A percentile compares a stretch with the other conserved stretches of the same genome.
phyloP scores from a whole-genome alignment of 1,139 yeast species.

The Saccharomyces hybrid region DNA sequence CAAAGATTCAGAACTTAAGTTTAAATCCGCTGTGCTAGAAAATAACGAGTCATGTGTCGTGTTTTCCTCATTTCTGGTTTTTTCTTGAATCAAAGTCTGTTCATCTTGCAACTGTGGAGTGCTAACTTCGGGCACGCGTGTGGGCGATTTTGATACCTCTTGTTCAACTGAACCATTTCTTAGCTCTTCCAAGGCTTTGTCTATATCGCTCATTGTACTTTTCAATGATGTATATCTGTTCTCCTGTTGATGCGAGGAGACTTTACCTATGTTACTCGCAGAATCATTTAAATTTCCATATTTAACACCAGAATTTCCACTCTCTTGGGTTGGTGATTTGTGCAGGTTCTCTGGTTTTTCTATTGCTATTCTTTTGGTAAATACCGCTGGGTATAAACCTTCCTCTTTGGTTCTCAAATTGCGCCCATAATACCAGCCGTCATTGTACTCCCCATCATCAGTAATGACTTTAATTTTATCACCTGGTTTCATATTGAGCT shows the following conservation, averaged over 20 bases:
- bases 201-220: conserved; percentile 72
- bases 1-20: background rate
- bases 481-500: conserved; percentile 69
- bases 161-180: conserved; percentile 31
- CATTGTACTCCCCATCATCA: conserved; percentile 88
- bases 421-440: conserved; percentile 96
- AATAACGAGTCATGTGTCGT: background rate
- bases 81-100: background rate
- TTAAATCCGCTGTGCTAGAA: background rate
- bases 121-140: background rate
- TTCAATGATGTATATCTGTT: conserved; percentile 34
- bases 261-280: background rate
- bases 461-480: conserved; percentile 84
- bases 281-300: conserved; percentile 5
- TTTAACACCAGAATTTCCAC: background rate
- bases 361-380: conserved; percentile 46
- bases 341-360: conserved; percentile 11
- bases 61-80: background rate
- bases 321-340: background rate
- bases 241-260: conserved; percentile 4
- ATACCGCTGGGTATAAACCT: conserved; percentile 85
- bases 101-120: background rate
- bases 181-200: conserved; percentile 72
- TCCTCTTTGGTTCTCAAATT: conserved; percentile 63
- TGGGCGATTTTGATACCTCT: background rate